Evolutionary conservation across 108 stramenopile genomes (phyloP).

Genomic region (Aurantiochytrium sp.): DNA sequence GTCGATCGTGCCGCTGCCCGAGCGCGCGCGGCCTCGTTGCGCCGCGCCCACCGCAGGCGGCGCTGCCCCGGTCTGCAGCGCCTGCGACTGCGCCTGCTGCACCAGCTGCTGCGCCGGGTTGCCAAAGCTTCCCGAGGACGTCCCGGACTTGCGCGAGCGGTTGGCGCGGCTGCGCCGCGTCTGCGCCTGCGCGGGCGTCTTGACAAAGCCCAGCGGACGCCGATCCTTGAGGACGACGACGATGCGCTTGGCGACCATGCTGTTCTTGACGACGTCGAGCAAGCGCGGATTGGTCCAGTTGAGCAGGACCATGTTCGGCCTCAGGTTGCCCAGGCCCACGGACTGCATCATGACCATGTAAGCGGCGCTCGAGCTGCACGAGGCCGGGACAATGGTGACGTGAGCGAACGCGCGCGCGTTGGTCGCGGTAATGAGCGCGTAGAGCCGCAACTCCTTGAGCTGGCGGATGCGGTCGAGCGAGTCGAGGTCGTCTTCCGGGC

Average conservation of each 20-base stretch:
- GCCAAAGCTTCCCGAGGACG: background rate
- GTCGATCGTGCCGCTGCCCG: background rate
- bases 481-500: background rate
- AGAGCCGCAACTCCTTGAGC: background rate
- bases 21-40: background rate
- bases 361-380: background rate
- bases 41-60: background rate
- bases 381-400: background rate
- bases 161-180: background rate
- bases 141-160: background rate
- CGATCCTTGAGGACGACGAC: background rate
- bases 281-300: background rate
- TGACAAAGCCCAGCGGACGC: background rate
- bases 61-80: too few species aligned
- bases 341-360: slow-evolving; percentile 28
- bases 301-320: background rate
- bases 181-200: background rate
- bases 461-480: background rate
- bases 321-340: background rate
- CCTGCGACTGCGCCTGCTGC: too few species aligned
- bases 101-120: background rate
- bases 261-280: background rate
- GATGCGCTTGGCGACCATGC: background rate
- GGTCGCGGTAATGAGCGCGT: background rate
- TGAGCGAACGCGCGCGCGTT: background rate